Evolutionary conservation across 140 eudicot species (phyloP), one percentile per base, ranked within the genome.

Genomic region (Flaveria floridana): DNA sequence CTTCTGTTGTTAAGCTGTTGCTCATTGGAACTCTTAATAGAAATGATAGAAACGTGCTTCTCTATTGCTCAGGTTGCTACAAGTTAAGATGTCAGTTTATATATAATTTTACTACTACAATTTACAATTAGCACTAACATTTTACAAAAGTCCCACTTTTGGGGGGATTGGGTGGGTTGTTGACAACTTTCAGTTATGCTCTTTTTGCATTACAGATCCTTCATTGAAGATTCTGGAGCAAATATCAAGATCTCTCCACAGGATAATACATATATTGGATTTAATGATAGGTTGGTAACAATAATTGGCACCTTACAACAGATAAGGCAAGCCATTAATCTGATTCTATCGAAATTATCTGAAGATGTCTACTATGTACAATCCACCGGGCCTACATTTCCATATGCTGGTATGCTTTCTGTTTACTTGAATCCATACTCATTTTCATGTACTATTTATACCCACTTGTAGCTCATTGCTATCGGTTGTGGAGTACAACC

Each of bases 201-300:
- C 48, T 63, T 72, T 18, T 70, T 75, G 70, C 46, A 2, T 74
- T 63, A 13, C 87, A 92, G 97, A 87, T 85, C 92, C 47, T 81
- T 92, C 74, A 92, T 92, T 74, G 97, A 92, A 82, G 96, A 89
- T 34, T 92, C 97, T 71, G 79, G 71, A 82, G 96, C 97, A 76
- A 86, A 84, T 71, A 92, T 92, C 34, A 92, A 92, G 82, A 88
- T 92, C 80, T 89, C 98, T 26, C 95, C 98, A 21, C 96, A 84
- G 66, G 96, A 92, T 80, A 84, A 86, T 81, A 83, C 47, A 55
- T 89, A 65, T 67, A 81, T 84, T 77, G 97, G 97, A 23, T 42
- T 87, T 77, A 87, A 80, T 82, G 98, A 92, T 76, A 86, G 98
- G 82, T 78, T 92, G 79, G 98, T 92, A 59, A 87, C 93, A 1